A percentile compares a stretch with the other conserved stretches of the same genome.
Evolutionary conservation across 2,329 filamentous ascomycete species (phyloP).

Genomic region (Epichloe typhina): DNA sequence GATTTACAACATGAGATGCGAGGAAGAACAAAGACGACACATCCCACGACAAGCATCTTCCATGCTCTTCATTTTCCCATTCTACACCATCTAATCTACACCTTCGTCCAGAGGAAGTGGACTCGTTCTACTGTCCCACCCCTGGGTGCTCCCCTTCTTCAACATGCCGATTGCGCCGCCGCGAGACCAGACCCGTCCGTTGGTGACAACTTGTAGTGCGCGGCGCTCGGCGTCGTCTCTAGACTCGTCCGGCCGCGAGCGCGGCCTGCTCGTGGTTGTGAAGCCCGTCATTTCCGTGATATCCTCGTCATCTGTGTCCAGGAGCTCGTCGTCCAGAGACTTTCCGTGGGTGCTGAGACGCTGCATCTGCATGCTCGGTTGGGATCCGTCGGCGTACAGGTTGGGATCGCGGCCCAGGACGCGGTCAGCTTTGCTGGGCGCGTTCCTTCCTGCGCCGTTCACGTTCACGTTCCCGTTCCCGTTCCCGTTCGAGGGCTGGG

Average conservation of each 20-base stretch:
- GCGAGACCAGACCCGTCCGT: conserved; percentile 24
- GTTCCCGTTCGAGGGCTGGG: conserved; percentile 1
- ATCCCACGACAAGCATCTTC: background rate
- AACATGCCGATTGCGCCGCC: conserved; percentile 31
- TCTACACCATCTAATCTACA: conserved; percentile 16
- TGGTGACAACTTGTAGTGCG: conserved; percentile 30
- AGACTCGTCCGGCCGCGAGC: conserved; percentile 13
- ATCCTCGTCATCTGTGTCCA: conserved; percentile 26
- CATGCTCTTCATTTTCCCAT: too few species aligned
- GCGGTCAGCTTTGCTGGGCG: conserved; percentile 44
- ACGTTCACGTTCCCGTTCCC: background rate
- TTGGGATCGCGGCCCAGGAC: conserved; percentile 44
- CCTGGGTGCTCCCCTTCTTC: conserved; percentile 20
- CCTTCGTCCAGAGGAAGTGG: conserved; percentile 16
- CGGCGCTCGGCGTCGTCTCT: conserved; percentile 27
- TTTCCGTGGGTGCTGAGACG: conserved; percentile 33
- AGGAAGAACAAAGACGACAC: background rate
- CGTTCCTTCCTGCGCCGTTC: conserved; percentile 19
- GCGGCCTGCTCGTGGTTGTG: conserved; percentile 6
- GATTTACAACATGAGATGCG: background rate
- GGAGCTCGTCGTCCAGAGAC: conserved; percentile 29
- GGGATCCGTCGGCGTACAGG: conserved; percentile 36
- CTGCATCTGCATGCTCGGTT: conserved; percentile 28
- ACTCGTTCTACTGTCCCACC: conserved; percentile 4
- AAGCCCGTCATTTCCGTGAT: conserved; percentile 4